Base-by-base conservation (phyloP, 345 rosid genomes). In the Lenwebbia sp. region DNA sequence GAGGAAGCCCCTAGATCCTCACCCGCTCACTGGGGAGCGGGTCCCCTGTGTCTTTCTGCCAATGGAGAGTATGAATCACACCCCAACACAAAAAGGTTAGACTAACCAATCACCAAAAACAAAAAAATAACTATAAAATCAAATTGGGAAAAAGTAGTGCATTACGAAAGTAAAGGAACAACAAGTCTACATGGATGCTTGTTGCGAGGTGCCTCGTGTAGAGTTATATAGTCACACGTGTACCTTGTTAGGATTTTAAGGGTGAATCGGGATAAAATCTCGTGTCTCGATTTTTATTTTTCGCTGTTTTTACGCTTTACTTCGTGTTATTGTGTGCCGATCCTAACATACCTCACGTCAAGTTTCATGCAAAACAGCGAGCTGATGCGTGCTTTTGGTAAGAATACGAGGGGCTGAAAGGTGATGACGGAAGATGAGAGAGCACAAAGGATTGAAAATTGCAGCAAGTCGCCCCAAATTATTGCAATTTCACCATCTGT, bases 371-470 rank as follows among this genome's bases (percentile, higher is more conserved):
- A 65, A 65, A 65, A 65, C 44, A 65, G 44, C 76, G 23, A 33
- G 44, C 33, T 65, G 37, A 33, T 65, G 78, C 44, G 22, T 50
- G 15, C 54, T 25, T 41, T 41, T 50, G 22, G 86, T 2, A 44
- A 50, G 21, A 6, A 53, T 50, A 55, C 21, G 86, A 85, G 90
- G 88, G 89, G 89, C 86, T 85, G 91, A 81, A n/a, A n/a, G 88
- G 89, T 93, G 96, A 92, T 95, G 98, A 93, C 96, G 91, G 98
- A 91, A 95, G 91, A 19, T 82, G 91, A 95, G 95, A 94, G 95
- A 95, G 96, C 94, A 93, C 98, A 88, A 93, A 94, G 92, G 94
- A 91, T 88, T 88, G 92, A 87, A 91, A 92, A 92, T 92, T 33
- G 78, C 78, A 33, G 78, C 7, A 44, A 65, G 33, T 65, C 78